phyloP scores from a whole-genome alignment of 2,329 filamentous ascomycete species.

The Meredithiella fracta region DNA sequence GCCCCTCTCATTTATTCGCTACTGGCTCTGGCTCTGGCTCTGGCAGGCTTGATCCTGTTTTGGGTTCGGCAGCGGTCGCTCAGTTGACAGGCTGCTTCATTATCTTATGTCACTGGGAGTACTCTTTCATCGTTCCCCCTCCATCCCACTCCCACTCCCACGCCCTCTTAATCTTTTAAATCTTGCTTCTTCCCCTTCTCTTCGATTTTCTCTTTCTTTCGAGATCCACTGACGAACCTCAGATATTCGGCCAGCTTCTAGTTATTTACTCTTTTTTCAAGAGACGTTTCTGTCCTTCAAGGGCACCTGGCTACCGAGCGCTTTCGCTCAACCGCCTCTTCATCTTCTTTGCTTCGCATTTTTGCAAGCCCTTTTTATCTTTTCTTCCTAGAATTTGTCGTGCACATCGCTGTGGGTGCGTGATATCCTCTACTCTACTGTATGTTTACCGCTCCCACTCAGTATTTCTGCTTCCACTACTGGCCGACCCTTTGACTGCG shows the following conservation, averaged over 20 bases:
- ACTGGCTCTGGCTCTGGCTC: no score
- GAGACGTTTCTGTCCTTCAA: slow-evolving; percentile 14
- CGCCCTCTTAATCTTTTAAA: slow-evolving; percentile 1
- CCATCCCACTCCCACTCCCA: not conserved
- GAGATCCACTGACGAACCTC: slow-evolving; percentile 11
- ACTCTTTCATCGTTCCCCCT: not conserved
- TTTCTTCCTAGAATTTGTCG: not conserved
- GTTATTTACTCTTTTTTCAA: slow-evolving; percentile 5
- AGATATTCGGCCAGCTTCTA: slow-evolving; percentile 9
- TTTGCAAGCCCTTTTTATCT: slow-evolving; percentile 7
- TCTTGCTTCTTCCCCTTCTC: slow-evolving; percentile 4
- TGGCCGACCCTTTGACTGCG: not conserved
- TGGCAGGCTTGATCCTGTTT: not conserved
- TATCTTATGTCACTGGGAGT: slow-evolving; percentile 1
- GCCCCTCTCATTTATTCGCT: no score
- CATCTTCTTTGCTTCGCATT: slow-evolving; percentile 4
- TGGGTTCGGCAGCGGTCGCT: not conserved
- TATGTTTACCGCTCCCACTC: slow-evolving; percentile 6
- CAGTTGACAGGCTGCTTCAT: not conserved
- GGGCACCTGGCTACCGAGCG: slow-evolving; percentile 15
- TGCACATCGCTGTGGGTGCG: slow-evolving; percentile 6
- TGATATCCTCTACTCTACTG: slow-evolving; percentile 10
- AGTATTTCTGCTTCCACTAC: not conserved
- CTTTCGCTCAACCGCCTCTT: slow-evolving; percentile 15
- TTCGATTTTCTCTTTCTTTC: slow-evolving; percentile 6